Conservation (phyloP, 805 yeast genomes). For the Torulaspora quercuum region DNA sequence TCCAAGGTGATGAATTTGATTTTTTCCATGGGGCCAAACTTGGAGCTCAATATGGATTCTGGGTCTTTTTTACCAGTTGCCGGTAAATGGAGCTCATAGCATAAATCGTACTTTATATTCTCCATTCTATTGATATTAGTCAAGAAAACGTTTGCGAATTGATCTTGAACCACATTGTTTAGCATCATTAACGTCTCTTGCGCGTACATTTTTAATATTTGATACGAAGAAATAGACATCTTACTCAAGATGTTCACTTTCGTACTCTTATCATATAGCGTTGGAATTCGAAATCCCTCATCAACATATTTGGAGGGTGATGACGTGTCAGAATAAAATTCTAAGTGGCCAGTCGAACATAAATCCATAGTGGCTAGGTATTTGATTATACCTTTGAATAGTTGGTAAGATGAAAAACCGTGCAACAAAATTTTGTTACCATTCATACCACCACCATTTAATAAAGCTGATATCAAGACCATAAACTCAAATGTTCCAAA, state of each 20-base stretch:
- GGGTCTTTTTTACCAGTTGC: constrained; percentile 27
- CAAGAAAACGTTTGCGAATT: constrained; percentile 75
- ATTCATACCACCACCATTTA: constrained; percentile 75
- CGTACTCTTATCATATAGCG: constrained; percentile 70
- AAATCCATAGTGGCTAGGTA: constrained; percentile 81
- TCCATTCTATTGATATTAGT: constrained; percentile 50
- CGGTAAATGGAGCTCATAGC: constrained; percentile 49
- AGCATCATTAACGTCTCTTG: constrained; percentile 61
- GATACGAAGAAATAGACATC: constrained; percentile 67
- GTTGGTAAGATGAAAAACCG: constrained; percentile 90
- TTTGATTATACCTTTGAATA: constrained; percentile 83
- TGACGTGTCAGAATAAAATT: constrained; percentile 51
- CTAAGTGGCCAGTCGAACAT: constrained; percentile 56
- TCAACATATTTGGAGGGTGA: constrained; percentile 42
- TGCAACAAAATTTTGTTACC: constrained; percentile 75
- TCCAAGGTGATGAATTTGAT: constrained; percentile 69
- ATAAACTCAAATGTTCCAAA: constrained; percentile 93
- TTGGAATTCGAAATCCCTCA: constrained; percentile 67
- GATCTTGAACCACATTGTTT: constrained; percentile 76
- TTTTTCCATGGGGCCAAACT: constrained; percentile 67
- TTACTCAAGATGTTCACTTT: constrained; percentile 78
- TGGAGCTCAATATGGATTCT: constrained; percentile 35
- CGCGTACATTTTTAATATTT: constrained; percentile 61
- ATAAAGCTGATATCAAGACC: constrained; percentile 69
- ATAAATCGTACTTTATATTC: constrained; percentile 62